Evolutionary conservation across 352 stramenopile genomes (phyloP), one percentile per base, ranked within the genome.

Genomic region (Phytophthora rubi): DNA sequence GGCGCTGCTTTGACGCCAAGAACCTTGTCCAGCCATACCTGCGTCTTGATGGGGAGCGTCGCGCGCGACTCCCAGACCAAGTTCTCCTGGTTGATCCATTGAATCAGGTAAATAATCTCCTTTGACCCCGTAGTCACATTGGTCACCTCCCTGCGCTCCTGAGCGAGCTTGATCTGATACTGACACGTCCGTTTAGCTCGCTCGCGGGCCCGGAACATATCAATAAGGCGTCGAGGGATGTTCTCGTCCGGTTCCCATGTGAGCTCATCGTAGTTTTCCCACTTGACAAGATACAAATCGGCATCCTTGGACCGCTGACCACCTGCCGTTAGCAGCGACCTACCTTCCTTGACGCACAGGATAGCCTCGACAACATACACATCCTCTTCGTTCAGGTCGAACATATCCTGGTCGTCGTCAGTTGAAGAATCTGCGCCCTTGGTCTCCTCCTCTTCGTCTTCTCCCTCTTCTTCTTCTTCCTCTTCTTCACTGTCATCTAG

Each of bases 221-320:
- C 66, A 55, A 93, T 77, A 5, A 93, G 70, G 2, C 78, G 81
- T 7, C 77, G 77, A 5, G 86, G 86, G 52, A 94, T 90, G 55
- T 94, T 92, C 7, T 74, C 59, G 12, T 89, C 80, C 0, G 86
- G 84, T 47, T 94, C 86, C 86, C 86, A 94, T 28, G 86, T 94
- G 6, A 94, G 71, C 62, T 94, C 86, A 35, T 94, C 70, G 71
- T 92, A 94, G 39, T 80, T 79, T 55, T 90, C 84, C 86, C 86
- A 94, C 49, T 94, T 94, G 35, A 92, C 84, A 7, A 94, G 77
- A 49, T 86, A 92, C 44, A 91, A 65, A 59, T 93, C 85, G 7
- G 75, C 70, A 52, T 93, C 85, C 59, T 93, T 93, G 16, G 42
- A 21, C 2, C 63, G 58, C 33, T 74, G 70, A 23, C 64, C 68